Evolutionary conservation across 2,329 filamentous ascomycete species (phyloP).

Genomic region (Pleomassaria siparia): DNA sequence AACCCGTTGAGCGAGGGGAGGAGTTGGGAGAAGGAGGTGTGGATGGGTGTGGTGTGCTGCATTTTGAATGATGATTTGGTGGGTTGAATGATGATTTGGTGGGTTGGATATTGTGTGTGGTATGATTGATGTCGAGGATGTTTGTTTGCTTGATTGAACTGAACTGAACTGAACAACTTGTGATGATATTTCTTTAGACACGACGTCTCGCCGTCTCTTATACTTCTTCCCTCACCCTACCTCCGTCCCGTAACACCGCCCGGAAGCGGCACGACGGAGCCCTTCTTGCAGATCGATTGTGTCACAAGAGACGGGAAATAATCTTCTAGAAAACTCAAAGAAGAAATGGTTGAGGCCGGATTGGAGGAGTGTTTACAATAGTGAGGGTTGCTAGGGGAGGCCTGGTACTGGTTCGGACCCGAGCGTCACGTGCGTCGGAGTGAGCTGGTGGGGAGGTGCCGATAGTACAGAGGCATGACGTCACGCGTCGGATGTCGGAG

Average conservation of each 20-base stretch:
- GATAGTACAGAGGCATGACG: neutral
- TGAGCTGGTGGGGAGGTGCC: neutral
- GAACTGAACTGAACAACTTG: too few relatives aligned
- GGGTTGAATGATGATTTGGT: too few relatives aligned
- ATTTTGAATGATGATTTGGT: too few relatives aligned
- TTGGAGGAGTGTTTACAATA: neutral
- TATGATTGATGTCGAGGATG: neutral
- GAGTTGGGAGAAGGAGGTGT: neutral
- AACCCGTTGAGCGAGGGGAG: slow-evolving; percentile 2
- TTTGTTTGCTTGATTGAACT: too few relatives aligned
- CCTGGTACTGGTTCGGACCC: neutral
- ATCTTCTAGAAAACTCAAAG: neutral
- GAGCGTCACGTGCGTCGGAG: neutral
- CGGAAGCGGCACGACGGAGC: neutral
- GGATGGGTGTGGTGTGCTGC: neutral
- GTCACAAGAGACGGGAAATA: neutral
- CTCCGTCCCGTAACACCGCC: neutral
- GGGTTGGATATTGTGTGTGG: neutral
- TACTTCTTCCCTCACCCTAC: neutral
- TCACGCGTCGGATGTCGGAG: neutral
- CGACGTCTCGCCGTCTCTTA: neutral
- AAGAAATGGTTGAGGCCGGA: neutral
- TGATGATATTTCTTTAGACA: neutral
- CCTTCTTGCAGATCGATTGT: neutral
- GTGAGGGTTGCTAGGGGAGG: neutral